Percentiles rank a stretch among this genome's conserved stretches.
Evolutionary conservation across 1,284 basidiomycete genomes (phyloP).

Genomic region (Schizophyllum amplum): DNA sequence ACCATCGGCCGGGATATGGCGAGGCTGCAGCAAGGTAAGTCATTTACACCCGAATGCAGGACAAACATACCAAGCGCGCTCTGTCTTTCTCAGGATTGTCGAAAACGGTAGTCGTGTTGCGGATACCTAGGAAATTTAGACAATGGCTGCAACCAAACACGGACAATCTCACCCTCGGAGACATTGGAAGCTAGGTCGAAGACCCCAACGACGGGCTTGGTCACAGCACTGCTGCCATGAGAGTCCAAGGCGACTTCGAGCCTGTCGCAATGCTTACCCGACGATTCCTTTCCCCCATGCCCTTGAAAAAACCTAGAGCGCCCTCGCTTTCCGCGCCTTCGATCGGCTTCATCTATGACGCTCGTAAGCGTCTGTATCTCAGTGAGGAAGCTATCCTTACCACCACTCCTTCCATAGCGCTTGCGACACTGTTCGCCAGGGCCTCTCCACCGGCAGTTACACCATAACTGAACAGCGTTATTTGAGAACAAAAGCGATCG

Average conservation of each 20-base stretch:
- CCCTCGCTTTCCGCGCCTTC: conserved; percentile 96
- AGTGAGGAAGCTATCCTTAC: conserved; percentile 31
- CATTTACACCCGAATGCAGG: conserved; percentile 2
- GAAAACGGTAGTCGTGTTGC: conserved; percentile 98
- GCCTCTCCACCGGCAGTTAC: conserved; percentile 93
- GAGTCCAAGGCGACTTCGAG: conserved; percentile 6
- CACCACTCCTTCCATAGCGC: conserved; percentile 93
- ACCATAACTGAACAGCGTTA: conserved; percentile 60
- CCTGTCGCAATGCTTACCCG: conserved; percentile 48
- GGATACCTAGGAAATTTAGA: conserved; percentile 51
- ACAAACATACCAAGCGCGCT: conserved; percentile 59
- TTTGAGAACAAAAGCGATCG: conserved; percentile 3
- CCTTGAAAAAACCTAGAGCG: conserved; percentile 95
- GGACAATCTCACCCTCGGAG: conserved; percentile 63
- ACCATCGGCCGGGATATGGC: conserved; percentile 81
- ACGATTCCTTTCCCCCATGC: conserved; percentile 95
- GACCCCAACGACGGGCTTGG: conserved; percentile 95
- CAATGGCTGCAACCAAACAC: conserved; percentile 1
- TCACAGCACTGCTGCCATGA: conserved; percentile 59
- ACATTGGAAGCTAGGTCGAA: conserved; percentile 96
- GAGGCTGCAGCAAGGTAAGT: conserved; percentile 43
- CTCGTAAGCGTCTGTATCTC: conserved; percentile 1
- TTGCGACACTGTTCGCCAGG: conserved; percentile 89
- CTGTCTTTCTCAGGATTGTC: conserved; percentile 90
- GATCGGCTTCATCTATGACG: conserved; percentile 77